A percentile compares a stretch with the other conserved stretches of the same genome.
phyloP scores from a whole-genome alignment of 495 filamentous ascomycete species.

The Xylona heveae region DNA sequence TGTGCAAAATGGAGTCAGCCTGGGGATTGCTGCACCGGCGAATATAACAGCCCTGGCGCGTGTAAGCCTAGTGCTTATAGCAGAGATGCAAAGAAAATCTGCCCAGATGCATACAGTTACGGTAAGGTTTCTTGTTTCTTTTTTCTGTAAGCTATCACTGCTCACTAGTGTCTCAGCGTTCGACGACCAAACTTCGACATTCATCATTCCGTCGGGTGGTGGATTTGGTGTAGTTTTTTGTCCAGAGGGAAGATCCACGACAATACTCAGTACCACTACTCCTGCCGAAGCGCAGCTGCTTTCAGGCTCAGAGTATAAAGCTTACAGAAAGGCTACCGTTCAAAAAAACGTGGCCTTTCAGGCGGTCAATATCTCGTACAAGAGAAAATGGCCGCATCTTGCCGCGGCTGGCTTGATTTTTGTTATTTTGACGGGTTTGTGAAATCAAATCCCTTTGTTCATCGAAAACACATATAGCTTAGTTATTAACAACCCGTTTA shows the following conservation, averaged over 20 bases:
- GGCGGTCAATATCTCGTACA: no score
- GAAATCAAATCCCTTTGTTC: no score
- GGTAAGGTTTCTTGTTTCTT: constrained; percentile 11
- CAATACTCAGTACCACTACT: constrained; percentile 38
- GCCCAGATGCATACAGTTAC: constrained; percentile 67
- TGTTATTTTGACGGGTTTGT: no score
- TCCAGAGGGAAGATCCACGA: constrained; percentile 45
- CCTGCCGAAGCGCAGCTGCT: no score
- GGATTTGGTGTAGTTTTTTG: constrained; percentile 65
- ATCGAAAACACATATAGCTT: no score
- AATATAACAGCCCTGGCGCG: constrained; percentile 28
- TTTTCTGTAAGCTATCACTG: not conserved
- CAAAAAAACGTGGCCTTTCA: no score
- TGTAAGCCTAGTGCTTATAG: constrained; percentile 44
- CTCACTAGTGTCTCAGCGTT: constrained; percentile 23
- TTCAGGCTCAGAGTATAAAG: constrained; percentile 18
- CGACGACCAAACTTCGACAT: constrained; percentile 53
- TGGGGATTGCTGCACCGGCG: constrained; percentile 47
- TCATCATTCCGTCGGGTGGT: constrained; percentile 48
- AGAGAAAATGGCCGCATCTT: no score
- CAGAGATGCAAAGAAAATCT: constrained; percentile 41
- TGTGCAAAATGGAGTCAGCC: constrained; percentile 37
- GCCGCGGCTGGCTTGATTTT: no score
- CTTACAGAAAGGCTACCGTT: not conserved
- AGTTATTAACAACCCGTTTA: no score